Evolutionary conservation across 129 eudicot genomes (phyloP).

Genomic region (Oenanthe sinensis): DNA sequence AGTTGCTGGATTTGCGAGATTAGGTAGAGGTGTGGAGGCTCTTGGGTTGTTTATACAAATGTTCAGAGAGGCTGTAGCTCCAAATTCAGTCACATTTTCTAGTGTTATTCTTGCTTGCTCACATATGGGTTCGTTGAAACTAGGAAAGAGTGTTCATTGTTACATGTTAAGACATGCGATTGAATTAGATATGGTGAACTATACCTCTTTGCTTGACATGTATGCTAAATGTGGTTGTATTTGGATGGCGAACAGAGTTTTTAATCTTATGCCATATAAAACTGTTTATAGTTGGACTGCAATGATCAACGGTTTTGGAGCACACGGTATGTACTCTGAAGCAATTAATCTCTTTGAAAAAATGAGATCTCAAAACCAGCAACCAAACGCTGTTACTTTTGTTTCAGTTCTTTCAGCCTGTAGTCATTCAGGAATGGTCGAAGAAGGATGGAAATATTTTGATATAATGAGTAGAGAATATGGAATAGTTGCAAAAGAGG

Average conservation of each 20-base stretch:
- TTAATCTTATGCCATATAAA: constrained; percentile 11
- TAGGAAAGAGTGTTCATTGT: constrained; percentile 20
- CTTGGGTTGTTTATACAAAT: constrained; percentile 14
- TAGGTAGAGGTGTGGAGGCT: constrained; percentile 19
- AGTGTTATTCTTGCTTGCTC: constrained; percentile 22
- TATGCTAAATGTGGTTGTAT: constrained; percentile 41
- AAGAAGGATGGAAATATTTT: constrained; percentile 23
- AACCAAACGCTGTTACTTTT: constrained; percentile 20
- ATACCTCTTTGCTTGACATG: constrained; percentile 43
- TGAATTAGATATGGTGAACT: constrained; percentile 17
- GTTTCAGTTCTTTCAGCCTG: constrained; percentile 22
- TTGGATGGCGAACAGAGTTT: constrained; percentile 7
- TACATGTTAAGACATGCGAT: constrained; percentile 16
- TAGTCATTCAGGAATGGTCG: constrained; percentile 21
- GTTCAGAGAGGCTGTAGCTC: constrained; percentile 4
- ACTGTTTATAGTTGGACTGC: constrained; percentile 14
- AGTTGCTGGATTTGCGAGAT: constrained; percentile 16
- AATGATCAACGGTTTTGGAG: constrained; percentile 23
- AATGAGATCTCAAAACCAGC: constrained; percentile 15
- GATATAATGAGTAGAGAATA: constrained; percentile 8
- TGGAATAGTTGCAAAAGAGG: constrained; percentile 13
- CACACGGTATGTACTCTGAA: constrained; percentile 12
- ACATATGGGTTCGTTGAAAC: constrained; percentile 11
- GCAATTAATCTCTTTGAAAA: constrained; percentile 13
- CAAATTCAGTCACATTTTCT: constrained; percentile 17